Conservation (phyloP, 208 protist genomes). For the Trypanosoma cruzi region DNA sequence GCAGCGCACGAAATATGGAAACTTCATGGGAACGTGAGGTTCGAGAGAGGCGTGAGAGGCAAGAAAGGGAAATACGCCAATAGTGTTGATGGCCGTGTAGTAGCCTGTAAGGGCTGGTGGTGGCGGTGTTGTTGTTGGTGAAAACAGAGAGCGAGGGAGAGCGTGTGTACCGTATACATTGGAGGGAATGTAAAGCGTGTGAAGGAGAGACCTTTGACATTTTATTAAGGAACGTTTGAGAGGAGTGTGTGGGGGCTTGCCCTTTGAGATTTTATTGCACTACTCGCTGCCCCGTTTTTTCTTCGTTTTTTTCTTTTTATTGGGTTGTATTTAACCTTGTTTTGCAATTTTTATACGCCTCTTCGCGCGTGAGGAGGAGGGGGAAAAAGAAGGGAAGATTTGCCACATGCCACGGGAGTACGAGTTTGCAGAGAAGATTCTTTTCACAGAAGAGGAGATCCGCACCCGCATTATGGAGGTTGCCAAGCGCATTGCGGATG, state of each 20-base stretch:
- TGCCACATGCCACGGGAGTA: constrained; percentile 39
- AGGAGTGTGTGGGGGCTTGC: no score
- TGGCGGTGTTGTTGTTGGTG: neutral
- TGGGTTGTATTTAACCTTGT: neutral
- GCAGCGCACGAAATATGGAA: constrained; percentile 57
- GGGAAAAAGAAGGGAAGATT: neutral
- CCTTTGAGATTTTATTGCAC: no score
- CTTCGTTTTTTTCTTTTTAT: neutral
- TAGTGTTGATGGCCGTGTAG: neutral
- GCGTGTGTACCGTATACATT: neutral
- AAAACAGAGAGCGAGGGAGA: neutral
- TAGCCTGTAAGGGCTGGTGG: neutral
- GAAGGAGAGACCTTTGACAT: neutral
- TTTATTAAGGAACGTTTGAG: no score
- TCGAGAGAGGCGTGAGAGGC: constrained; percentile 52
- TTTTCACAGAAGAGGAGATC: constrained; percentile 71
- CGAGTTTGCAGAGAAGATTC: constrained; percentile 48
- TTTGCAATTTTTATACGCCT: neutral
- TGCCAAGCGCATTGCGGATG: constrained; percentile 69
- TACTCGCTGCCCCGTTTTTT: constrained; percentile 11
- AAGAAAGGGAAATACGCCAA: constrained; percentile 27
- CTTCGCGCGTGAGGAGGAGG: no score
- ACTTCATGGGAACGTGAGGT: constrained; percentile 84
- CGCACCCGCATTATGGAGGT: constrained; percentile 31
- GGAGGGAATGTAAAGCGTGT: neutral